Conservation (phyloP, 2,329 filamentous ascomycete species). For the Zymoseptoria tritici region DNA sequence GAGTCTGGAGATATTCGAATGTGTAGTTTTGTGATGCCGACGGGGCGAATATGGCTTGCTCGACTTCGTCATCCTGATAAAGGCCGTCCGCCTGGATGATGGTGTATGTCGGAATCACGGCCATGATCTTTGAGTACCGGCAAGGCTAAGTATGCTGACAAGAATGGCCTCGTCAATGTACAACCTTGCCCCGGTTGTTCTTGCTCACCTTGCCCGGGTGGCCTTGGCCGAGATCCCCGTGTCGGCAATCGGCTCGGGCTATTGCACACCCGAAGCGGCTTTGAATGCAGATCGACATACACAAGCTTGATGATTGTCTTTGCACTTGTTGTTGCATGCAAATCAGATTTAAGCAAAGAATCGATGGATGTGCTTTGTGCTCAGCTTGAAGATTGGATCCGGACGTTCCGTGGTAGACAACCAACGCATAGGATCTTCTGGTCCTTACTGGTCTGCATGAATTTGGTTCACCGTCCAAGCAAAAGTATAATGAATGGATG, state of each 20-base stretch:
- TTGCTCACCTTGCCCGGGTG: not conserved
- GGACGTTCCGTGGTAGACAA: too few species aligned
- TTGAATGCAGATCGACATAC: not conserved
- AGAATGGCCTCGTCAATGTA: not conserved
- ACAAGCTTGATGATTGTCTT: not conserved
- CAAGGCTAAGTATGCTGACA: not conserved
- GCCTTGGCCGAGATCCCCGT: not conserved
- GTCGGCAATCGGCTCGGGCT: not conserved
- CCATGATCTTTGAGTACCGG: not conserved
- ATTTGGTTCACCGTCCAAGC: too few species aligned
- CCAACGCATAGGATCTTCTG: too few species aligned
- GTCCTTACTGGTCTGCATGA: too few species aligned
- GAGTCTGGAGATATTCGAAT: slow-evolving; percentile 19
- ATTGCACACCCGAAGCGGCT: not conserved
- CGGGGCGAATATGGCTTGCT: slow-evolving; percentile 24
- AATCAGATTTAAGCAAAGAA: too few species aligned
- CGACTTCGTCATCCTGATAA: slow-evolving; percentile 21
- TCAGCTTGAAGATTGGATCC: too few species aligned
- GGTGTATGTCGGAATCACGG: slow-evolving; percentile 21
- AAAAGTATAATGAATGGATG: too few species aligned
- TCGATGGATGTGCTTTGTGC: too few species aligned
- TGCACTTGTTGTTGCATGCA: too few species aligned
- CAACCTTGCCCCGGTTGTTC: not conserved
- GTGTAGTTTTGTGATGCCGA: slow-evolving; percentile 19
- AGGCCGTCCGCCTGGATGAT: slow-evolving; percentile 27